Evolutionary conservation across 495 filamentous ascomycete species (phyloP).

Genomic region (Hypoxylon rickii): DNA sequence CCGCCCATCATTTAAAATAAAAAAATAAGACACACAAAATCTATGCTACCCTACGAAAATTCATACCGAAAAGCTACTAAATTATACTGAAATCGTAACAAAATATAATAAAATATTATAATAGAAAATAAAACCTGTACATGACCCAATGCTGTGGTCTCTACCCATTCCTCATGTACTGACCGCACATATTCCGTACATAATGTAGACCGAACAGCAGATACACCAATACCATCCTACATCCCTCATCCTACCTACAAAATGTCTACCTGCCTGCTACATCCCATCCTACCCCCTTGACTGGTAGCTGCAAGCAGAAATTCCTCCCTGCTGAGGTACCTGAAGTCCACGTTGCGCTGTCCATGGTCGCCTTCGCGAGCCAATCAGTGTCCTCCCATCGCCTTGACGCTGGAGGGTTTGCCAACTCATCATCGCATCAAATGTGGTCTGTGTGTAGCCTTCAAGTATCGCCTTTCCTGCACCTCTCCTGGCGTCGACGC

Average conservation of each 20-base stretch:
- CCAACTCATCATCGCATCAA: slow-evolving; percentile 53
- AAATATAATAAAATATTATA: too few relatives aligned
- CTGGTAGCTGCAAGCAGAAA: slow-evolving; percentile 20
- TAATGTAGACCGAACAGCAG: too few relatives aligned
- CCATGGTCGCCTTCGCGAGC: slow-evolving; percentile 33
- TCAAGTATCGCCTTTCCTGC: slow-evolving; percentile 38
- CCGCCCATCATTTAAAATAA: slow-evolving; percentile 34
- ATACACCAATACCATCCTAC: too few relatives aligned
- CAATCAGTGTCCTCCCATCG: slow-evolving; percentile 41
- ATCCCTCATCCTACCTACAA: slow-evolving; percentile 1
- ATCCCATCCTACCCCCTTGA: slow-evolving; percentile 22
- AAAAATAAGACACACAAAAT: slow-evolving; percentile 5
- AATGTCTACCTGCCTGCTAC: slow-evolving; percentile 1
- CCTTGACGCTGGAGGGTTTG: slow-evolving; percentile 43
- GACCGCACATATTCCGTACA: too few relatives aligned
- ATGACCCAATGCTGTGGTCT: too few relatives aligned
- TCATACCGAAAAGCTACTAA: slow-evolving; percentile 9
- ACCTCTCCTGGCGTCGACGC: slow-evolving; percentile 29
- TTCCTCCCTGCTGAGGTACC: slow-evolving; percentile 36
- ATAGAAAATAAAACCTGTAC: too few relatives aligned
- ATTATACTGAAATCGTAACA: background rate
- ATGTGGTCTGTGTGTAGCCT: slow-evolving; percentile 52
- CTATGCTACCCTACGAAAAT: too few relatives aligned
- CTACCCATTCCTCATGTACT: too few relatives aligned
- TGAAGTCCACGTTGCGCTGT: slow-evolving; percentile 42